phyloP scores from a whole-genome alignment of 306 rosid species.

The Trichosanthes truncata region DNA sequence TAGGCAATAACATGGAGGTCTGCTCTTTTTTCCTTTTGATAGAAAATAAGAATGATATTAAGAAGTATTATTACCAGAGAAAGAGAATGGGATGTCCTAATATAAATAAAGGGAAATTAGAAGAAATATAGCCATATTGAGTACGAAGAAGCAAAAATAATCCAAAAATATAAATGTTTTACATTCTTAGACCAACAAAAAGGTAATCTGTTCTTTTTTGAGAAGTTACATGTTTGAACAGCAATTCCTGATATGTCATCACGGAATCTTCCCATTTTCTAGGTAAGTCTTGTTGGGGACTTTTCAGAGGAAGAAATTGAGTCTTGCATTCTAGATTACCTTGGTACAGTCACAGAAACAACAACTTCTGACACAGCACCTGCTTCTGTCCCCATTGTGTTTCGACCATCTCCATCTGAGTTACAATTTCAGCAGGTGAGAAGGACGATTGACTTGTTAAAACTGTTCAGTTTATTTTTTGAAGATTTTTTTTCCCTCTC shows the following conservation, averaged over 20 bases:
- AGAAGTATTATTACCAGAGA: neutral
- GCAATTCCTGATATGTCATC: conserved; percentile 5
- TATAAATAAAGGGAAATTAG: neutral
- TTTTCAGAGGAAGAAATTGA: conserved; percentile 84
- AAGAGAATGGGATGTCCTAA: neutral
- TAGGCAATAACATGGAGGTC: conserved; percentile 97
- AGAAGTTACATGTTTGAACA: conserved; percentile 9
- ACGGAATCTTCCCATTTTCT: conserved; percentile 10
- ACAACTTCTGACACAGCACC: conserved; percentile 21
- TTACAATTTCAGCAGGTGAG: conserved; percentile 91
- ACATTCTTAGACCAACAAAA: neutral
- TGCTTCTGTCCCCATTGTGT: conserved; percentile 45
- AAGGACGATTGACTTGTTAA: conserved; percentile 16
- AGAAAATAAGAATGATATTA: neutral
- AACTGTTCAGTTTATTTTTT: neutral
- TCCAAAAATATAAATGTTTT: neutral
- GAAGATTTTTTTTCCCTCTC: neutral
- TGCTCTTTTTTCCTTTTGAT: conserved; percentile 10
- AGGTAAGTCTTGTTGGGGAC: conserved; percentile 94
- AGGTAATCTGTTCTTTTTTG: conserved; percentile 12
- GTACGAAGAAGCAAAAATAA: neutral
- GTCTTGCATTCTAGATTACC: conserved; percentile 90
- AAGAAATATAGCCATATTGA: neutral
- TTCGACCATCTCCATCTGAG: conserved; percentile 63
- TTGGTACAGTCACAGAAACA: conserved; percentile 70